These are phyloP conservation scores for Fagopyrum homotropicum DNA, from an alignment of 148 eudicot genomes.

Conservation along the genomic window DNA sequence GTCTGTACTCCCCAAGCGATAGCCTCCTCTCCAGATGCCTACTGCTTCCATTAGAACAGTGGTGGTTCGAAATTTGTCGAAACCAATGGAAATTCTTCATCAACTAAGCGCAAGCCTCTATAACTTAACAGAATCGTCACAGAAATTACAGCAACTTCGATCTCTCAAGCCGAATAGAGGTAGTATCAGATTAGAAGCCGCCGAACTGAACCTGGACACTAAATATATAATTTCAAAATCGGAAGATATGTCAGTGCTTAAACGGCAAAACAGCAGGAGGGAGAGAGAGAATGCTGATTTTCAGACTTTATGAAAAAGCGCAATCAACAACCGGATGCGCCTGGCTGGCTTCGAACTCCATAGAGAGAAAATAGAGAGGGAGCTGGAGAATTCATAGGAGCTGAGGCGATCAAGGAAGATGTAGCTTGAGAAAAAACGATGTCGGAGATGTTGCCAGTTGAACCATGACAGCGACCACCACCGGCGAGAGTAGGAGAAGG, in stretches of 20 bases:
- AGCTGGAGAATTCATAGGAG: background rate
- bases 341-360: background rate
- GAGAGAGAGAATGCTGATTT: background rate
- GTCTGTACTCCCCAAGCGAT: conserved; percentile 71
- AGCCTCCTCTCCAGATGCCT: conserved; percentile 48
- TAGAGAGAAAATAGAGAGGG: background rate
- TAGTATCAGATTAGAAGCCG: background rate
- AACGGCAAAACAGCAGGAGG: background rate
- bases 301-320: background rate
- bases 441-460: background rate
- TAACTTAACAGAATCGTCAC: background rate
- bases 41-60: conserved; percentile 4
- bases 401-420: conserved; percentile 1
- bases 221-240: background rate
- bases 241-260: background rate
- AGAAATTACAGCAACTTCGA: background rate
- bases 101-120: background rate
- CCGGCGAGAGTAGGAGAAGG: background rate
- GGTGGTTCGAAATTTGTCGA: conserved; percentile 43
- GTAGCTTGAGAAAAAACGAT: background rate
- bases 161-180: background rate
- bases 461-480: background rate
- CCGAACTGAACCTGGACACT: background rate
- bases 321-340: background rate
- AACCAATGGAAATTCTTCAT: conserved; percentile 77